A percentile compares a stretch with the other conserved stretches of the same genome.
Evolutionary conservation across 345 rosid species (phyloP).

Genomic region (Firmiana major): DNA sequence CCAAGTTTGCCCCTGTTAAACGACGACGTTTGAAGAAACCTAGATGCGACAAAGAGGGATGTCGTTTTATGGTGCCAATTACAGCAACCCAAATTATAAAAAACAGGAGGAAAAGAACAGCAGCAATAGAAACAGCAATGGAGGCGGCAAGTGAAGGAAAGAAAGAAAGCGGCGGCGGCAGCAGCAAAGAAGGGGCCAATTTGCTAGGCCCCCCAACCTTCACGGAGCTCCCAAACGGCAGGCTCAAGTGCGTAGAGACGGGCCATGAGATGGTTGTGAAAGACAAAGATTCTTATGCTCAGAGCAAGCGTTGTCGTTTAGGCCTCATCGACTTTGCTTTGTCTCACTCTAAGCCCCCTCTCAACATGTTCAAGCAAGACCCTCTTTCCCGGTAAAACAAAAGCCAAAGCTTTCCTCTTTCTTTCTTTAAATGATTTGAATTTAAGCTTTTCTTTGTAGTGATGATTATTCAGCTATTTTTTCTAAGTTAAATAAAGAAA

Average conservation of each 20-base stretch:
- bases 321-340: conserved; percentile 81
- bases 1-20: too few species aligned
- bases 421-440: not conserved
- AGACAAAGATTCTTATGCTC: conserved; percentile 63
- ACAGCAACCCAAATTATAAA: not conserved
- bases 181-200: conserved; percentile 42
- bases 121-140: conserved; percentile 10
- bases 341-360: conserved; percentile 59
- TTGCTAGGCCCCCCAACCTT: conserved; percentile 64
- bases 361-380: conserved; percentile 79
- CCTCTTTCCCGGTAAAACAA: conserved; percentile 55
- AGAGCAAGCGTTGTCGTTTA: conserved; percentile 76
- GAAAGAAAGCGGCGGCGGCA: not conserved
- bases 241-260: conserved; percentile 78
- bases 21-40: not conserved
- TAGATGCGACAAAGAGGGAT: not conserved
- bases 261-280: conserved; percentile 70
- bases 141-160: conserved; percentile 23
- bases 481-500: not conserved
- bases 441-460: not conserved
- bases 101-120: not conserved
- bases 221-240: conserved; percentile 57
- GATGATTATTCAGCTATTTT: not conserved
- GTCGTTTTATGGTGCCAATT: not conserved
- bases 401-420: not conserved